phyloP scores from a whole-genome alignment of 2,329 filamentous ascomycete species.

The Arthrobotrys entomopaga region DNA sequence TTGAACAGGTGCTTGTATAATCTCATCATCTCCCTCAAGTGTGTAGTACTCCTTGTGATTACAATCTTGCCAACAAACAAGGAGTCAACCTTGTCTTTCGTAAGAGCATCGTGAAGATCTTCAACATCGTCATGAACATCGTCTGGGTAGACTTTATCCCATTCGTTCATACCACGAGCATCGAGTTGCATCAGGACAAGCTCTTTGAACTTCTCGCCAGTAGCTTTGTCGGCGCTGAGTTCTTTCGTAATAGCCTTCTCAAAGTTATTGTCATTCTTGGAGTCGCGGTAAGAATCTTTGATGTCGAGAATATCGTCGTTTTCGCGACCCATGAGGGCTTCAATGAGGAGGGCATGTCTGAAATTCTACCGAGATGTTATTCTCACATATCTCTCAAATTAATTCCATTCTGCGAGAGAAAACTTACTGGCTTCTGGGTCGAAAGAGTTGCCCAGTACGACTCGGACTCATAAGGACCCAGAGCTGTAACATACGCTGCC shows the following conservation, averaged over 20 bases:
- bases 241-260: slow-evolving; percentile 89
- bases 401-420: not conserved
- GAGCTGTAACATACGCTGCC: slow-evolving; percentile 86
- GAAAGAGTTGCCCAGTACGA: slow-evolving; percentile 98
- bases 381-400: slow-evolving; percentile 71
- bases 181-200: slow-evolving; percentile 86
- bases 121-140: slow-evolving; percentile 76
- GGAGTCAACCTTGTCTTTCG: slow-evolving; percentile 76
- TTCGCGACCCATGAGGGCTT: slow-evolving; percentile 86
- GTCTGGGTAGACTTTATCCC: slow-evolving; percentile 68
- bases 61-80: slow-evolving; percentile 87
- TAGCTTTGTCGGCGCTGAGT: slow-evolving; percentile 84
- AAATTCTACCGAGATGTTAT: slow-evolving; percentile 60
- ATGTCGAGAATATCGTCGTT: slow-evolving; percentile 89
- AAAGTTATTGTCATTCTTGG: slow-evolving; percentile 85
- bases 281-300: slow-evolving; percentile 88
- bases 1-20: slow-evolving; percentile 78
- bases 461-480: slow-evolving; percentile 91
- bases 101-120: slow-evolving; percentile 70
- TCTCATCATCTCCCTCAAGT: slow-evolving; percentile 81
- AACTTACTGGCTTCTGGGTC: slow-evolving; percentile 72
- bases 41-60: slow-evolving; percentile 79
- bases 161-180: slow-evolving; percentile 74
- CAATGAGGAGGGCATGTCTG: slow-evolving; percentile 87
- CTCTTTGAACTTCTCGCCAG: slow-evolving; percentile 73